Conservation (phyloP, 441 rosid genomes). For the Oxalis stricta region DNA sequence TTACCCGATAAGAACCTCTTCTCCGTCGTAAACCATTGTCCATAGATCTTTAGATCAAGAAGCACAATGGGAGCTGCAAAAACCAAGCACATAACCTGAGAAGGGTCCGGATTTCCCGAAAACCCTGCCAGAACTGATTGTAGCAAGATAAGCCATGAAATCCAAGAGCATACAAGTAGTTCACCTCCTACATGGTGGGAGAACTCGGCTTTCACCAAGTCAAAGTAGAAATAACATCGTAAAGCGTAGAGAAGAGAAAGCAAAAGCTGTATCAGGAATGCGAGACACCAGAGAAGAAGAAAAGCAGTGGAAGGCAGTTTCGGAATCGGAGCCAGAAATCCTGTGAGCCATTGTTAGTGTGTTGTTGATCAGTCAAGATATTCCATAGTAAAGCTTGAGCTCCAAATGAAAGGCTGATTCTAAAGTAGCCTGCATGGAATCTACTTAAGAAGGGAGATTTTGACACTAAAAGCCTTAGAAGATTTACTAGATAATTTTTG, state of each 20-base stretch:
- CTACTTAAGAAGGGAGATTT: slow-evolving; percentile 18
- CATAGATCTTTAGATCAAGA: slow-evolving; percentile 48
- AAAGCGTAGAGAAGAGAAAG: slow-evolving; percentile 17
- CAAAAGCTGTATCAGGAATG: slow-evolving; percentile 11
- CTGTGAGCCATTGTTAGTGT: slow-evolving; percentile 7
- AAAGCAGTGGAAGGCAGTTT: slow-evolving; percentile 15
- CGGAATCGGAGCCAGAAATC: slow-evolving; percentile 5
- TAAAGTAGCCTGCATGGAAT: slow-evolving; percentile 34
- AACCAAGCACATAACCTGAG: slow-evolving; percentile 23
- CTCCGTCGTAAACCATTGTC: slow-evolving; percentile 68
- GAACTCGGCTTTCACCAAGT: slow-evolving; percentile 28
- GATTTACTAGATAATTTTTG: too few relatives aligned
- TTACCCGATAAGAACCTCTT: slow-evolving; percentile 35
- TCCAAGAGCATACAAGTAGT: slow-evolving; percentile 46
- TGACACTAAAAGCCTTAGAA: too few relatives aligned
- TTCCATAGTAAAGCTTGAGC: slow-evolving; percentile 36
- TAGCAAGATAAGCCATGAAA: slow-evolving; percentile 45
- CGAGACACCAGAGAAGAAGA: slow-evolving; percentile 20
- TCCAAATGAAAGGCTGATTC: slow-evolving; percentile 24
- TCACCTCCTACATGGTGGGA: slow-evolving; percentile 37
- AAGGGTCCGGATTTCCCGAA: slow-evolving; percentile 9
- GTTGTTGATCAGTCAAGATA: slow-evolving; percentile 19
- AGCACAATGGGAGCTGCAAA: slow-evolving; percentile 32
- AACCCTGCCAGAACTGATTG: slow-evolving; percentile 31
- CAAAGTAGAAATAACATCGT: slow-evolving; percentile 18